These are phyloP conservation scores for Podosphaera xanthii DNA, from an alignment of 2,329 filamentous ascomycete genomes.

Conservation along the genomic window DNA sequence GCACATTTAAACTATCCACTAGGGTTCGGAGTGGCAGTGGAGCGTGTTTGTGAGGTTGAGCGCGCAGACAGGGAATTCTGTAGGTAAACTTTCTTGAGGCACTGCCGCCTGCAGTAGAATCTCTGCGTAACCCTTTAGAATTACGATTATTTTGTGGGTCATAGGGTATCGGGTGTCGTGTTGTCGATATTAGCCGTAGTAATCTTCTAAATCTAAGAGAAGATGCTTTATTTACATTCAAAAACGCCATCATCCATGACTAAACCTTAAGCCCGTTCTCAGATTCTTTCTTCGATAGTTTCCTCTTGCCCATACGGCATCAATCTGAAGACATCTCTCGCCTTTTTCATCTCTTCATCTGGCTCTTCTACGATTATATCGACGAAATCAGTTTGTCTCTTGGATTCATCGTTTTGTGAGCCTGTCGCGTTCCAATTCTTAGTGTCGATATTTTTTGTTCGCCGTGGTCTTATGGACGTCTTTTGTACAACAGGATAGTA, in stretches of 20 bases:
- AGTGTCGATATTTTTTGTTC: slow-evolving; percentile 38
- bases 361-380: slow-evolving; percentile 34
- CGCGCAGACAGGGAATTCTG: too few species aligned
- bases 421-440: slow-evolving; percentile 7
- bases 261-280: background rate
- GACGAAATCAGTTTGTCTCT: slow-evolving; percentile 22
- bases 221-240: too few species aligned
- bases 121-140: too few species aligned
- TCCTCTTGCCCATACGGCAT: slow-evolving; percentile 10
- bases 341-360: slow-evolving; percentile 26
- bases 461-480: slow-evolving; percentile 36
- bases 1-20: too few species aligned
- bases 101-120: too few species aligned
- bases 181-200: too few species aligned
- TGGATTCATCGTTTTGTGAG: slow-evolving; percentile 21
- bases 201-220: too few species aligned
- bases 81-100: too few species aligned
- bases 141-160: too few species aligned
- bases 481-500: slow-evolving; percentile 49
- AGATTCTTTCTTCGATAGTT: slow-evolving; percentile 4
- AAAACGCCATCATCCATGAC: background rate
- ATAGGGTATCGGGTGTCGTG: too few species aligned
- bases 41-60: too few species aligned
- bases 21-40: too few species aligned
- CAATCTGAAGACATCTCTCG: slow-evolving; percentile 28